These are phyloP conservation scores for Irpex rosettiformis DNA, from an alignment of 1,284 basidiomycete species.

Conservation along the genomic window DNA sequence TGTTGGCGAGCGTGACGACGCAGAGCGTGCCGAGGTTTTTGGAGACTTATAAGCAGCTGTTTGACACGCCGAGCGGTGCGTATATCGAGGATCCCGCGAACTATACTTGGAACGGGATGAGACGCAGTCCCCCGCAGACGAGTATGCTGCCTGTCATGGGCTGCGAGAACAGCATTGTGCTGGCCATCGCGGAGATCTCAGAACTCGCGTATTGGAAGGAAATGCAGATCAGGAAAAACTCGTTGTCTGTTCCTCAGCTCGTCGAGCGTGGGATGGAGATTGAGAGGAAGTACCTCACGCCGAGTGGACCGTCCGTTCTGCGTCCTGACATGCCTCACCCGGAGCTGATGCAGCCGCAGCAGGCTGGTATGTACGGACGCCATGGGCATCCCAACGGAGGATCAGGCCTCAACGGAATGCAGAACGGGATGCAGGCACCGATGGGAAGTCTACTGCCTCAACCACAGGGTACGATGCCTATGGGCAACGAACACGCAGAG, in stretches of 20 bases:
- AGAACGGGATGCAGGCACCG: not conserved
- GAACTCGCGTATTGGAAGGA: constrained; percentile 68
- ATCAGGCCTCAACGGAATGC: not conserved
- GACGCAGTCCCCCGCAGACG: constrained; percentile 30
- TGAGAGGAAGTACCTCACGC: constrained; percentile 38
- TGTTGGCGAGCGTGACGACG: constrained; percentile 70
- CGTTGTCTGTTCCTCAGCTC: constrained; percentile 55
- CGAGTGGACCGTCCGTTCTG: constrained; percentile 16
- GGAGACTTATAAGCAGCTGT: constrained; percentile 52
- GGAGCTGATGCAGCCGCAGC: constrained; percentile 2
- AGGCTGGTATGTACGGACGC: not conserved
- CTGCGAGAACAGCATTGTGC: constrained; percentile 75
- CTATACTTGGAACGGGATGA: not conserved
- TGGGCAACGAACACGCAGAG: constrained; percentile 16
- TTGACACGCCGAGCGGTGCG: constrained; percentile 38
- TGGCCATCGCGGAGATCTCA: constrained; percentile 72
- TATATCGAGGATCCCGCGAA: constrained; percentile 32
- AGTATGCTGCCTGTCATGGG: constrained; percentile 81
- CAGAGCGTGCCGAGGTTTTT: constrained; percentile 56
- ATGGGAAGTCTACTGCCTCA: not conserved
- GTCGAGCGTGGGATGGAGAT: constrained; percentile 51
- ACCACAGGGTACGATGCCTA: not conserved
- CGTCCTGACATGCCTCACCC: constrained; percentile 15
- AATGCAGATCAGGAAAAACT: constrained; percentile 31
- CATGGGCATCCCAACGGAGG: not conserved